Percentiles rank a stretch among this genome's conserved stretches.
These are phyloP conservation scores for Cadophora sp. DNA, from an alignment of 2,329 filamentous ascomycete genomes.

Conservation along the genomic window DNA sequence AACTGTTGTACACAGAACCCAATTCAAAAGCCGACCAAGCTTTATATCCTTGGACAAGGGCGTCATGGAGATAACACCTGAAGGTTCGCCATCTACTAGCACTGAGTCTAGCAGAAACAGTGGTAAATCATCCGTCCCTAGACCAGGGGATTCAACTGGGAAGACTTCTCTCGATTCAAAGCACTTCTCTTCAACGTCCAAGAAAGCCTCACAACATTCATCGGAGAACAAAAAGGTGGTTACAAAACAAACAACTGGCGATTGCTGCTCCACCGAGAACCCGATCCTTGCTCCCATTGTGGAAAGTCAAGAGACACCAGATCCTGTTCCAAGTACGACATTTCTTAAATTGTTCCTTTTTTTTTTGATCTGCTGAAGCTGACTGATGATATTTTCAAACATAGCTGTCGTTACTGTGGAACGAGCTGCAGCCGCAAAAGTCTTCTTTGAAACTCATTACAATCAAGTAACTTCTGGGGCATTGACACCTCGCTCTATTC, in stretches of 20 bases:
- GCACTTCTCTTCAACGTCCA: conserved; percentile 45
- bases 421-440: conserved; percentile 78
- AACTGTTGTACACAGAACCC: conserved; percentile 52
- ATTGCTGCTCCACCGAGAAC: conserved; percentile 36
- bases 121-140: conserved; percentile 41
- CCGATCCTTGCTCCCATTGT: conserved; percentile 40
- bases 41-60: conserved; percentile 47
- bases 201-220: conserved; percentile 38
- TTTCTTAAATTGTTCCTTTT: neutral
- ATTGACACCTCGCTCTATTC: conserved; percentile 64
- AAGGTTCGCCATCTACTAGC: conserved; percentile 40
- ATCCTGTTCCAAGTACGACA: conserved; percentile 41
- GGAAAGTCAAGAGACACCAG: conserved; percentile 37
- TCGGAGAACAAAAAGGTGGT: conserved; percentile 41
- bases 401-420: conserved; percentile 68
- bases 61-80: conserved; percentile 33
- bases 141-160: conserved; percentile 41
- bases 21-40: conserved; percentile 48
- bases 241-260: conserved; percentile 30
- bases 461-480: conserved; percentile 67
- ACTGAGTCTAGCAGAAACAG: conserved; percentile 39
- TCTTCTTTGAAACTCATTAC: conserved; percentile 86
- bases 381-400: neutral
- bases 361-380: too few species aligned
- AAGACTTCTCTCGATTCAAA: conserved; percentile 52